Evolutionary conservation across 148 eudicot species (phyloP).

Genomic region (Rheum nobile): DNA sequence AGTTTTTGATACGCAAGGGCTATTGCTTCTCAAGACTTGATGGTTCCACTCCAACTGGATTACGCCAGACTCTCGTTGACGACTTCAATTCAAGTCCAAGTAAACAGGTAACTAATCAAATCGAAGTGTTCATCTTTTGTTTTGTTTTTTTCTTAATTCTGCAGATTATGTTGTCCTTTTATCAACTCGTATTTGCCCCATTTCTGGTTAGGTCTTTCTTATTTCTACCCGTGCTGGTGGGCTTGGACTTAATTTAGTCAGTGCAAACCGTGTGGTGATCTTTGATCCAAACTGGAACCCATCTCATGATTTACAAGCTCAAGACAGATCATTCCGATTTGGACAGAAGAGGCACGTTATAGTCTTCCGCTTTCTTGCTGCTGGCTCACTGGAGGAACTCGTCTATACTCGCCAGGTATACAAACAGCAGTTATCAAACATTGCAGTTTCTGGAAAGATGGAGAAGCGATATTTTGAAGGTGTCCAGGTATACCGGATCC

Average conservation of each 20-base stretch:
- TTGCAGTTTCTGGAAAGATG: constrained; percentile 87
- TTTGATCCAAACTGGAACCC: constrained; percentile 98
- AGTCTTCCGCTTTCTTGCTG: constrained; percentile 90
- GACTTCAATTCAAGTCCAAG: constrained; percentile 98
- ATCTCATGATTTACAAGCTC: constrained; percentile 90
- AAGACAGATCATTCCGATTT: constrained; percentile 91
- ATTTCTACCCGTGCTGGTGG: constrained; percentile 96
- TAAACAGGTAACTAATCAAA: constrained; percentile 50
- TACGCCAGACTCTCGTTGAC: constrained; percentile 86
- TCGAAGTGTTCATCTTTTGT: not conserved
- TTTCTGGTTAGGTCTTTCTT: constrained; percentile 51
- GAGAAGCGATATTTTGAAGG: constrained; percentile 96
- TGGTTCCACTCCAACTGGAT: constrained; percentile 81
- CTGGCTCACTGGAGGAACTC: constrained; percentile 96
- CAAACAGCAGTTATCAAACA: constrained; percentile 89
- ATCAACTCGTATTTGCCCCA: not conserved
- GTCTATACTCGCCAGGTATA: constrained; percentile 86
- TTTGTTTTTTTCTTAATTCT: not conserved
- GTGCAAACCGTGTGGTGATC: constrained; percentile 88
- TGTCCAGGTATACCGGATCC: constrained; percentile 53
- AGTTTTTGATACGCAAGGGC: constrained; percentile 85
- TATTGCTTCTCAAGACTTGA: constrained; percentile 85
- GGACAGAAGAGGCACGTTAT: constrained; percentile 93
- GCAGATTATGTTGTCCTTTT: not conserved
- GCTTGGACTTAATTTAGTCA: constrained; percentile 78